Conservation (phyloP, 2,329 filamentous ascomycete genomes). For the Teratosphaeria zuluensis region DNA sequence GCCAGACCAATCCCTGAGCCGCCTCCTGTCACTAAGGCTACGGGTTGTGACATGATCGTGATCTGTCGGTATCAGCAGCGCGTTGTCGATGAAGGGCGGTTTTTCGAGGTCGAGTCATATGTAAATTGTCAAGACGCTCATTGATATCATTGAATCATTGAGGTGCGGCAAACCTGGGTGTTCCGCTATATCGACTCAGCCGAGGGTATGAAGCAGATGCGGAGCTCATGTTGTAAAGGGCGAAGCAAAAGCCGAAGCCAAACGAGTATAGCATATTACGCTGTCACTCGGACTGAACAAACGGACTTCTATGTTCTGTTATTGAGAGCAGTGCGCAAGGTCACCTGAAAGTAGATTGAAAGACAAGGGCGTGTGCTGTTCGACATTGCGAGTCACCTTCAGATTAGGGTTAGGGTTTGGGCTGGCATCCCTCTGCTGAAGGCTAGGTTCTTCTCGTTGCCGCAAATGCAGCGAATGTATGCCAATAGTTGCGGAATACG, state of each 20-base stretch:
- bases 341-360: neutral
- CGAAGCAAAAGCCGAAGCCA: neutral
- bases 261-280: neutral
- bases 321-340: neutral
- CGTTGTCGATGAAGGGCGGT: neutral
- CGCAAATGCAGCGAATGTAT: neutral
- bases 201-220: neutral
- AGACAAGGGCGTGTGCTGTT: neutral
- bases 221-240: neutral
- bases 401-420: too few species aligned
- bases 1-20: constrained; percentile 16
- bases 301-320: neutral
- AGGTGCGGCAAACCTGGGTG: neutral
- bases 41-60: constrained; percentile 6
- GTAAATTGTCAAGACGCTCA: neutral
- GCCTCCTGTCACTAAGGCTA: constrained; percentile 14
- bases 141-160: neutral
- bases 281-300: neutral
- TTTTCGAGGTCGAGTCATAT: neutral
- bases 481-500: neutral
- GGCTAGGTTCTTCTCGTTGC: neutral
- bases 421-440: neutral
- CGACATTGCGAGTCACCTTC: neutral
- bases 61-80: neutral
- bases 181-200: neutral